phyloP scores from a whole-genome alignment of 1,139 yeast genomes.

The Geotrichum klebahnii region DNA sequence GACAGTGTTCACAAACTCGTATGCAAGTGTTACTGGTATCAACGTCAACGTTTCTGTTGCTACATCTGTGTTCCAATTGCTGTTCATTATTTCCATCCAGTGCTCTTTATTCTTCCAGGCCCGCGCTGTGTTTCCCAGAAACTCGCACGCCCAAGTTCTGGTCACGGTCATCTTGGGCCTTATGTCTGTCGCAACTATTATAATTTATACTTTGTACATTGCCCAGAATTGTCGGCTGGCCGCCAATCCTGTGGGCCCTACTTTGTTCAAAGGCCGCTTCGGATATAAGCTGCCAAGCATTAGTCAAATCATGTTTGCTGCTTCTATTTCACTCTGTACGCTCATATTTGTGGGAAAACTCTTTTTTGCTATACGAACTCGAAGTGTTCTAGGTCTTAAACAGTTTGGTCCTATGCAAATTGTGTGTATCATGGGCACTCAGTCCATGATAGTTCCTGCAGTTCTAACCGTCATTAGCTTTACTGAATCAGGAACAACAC shows the following conservation, averaged over 20 bases:
- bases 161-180: conserved; percentile 44
- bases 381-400: conserved; percentile 69
- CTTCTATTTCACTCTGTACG: conserved; percentile 61
- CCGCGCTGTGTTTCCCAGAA: conserved; percentile 58
- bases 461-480: conserved; percentile 40
- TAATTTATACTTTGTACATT: conserved; percentile 29
- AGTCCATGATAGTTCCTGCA: conserved; percentile 76
- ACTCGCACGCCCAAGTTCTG: conserved; percentile 34
- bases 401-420: conserved; percentile 82
- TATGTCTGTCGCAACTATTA: conserved; percentile 45
- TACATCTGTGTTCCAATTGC: conserved; percentile 54
- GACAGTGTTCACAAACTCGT: conserved; percentile 50
- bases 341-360: conserved; percentile 59
- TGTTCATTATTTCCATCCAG: conserved; percentile 59
- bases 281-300: conserved; percentile 21
- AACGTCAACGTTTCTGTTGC: conserved; percentile 51
- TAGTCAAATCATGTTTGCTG: conserved; percentile 57
- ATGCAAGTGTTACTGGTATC: conserved; percentile 37
- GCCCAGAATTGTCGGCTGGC: conserved; percentile 5
- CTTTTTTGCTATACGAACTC: conserved; percentile 59
- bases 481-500: conserved; percentile 30
- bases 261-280: conserved; percentile 16
- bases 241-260: not conserved
- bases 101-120: conserved; percentile 66
- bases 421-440: conserved; percentile 70